A percentile compares a stretch with the other conserved stretches of the same genome.
These are phyloP conservation scores for Scheffersomyces lignicola DNA, from an alignment of 1,139 yeast species.

Conservation along the genomic window DNA sequence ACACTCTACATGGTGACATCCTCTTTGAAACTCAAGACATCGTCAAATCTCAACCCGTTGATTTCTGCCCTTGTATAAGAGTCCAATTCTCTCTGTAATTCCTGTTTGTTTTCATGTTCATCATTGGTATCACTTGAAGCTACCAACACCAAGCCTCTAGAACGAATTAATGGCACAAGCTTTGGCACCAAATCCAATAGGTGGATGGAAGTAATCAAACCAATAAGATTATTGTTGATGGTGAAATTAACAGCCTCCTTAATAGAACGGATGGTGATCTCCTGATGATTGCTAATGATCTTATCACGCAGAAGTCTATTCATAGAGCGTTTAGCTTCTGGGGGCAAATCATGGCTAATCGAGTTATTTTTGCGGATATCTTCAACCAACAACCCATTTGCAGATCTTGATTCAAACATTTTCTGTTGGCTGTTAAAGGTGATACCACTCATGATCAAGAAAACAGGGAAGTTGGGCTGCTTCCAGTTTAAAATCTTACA, in stretches of 20 bases:
- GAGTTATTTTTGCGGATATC: slow-evolving; percentile 19
- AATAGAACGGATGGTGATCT: slow-evolving; percentile 44
- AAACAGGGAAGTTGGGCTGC: slow-evolving; percentile 96
- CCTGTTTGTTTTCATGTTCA: slow-evolving; percentile 30
- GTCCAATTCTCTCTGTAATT: slow-evolving; percentile 37
- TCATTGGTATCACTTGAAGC: slow-evolving; percentile 50
- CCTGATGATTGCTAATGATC: slow-evolving; percentile 27
- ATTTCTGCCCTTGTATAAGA: slow-evolving; percentile 55
- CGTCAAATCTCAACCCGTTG: slow-evolving; percentile 71
- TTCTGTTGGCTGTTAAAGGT: slow-evolving; percentile 31
- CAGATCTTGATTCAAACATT: slow-evolving; percentile 40
- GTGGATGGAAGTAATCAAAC: slow-evolving; percentile 74
- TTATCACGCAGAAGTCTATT: slow-evolving; percentile 8
- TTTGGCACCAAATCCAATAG: slow-evolving; percentile 74
- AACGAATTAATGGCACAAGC: slow-evolving; percentile 70
- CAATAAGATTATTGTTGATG: slow-evolving; percentile 76
- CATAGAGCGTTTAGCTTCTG: slow-evolving; percentile 15
- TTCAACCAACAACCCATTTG: slow-evolving; percentile 42
- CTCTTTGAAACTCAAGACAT: slow-evolving; percentile 68
- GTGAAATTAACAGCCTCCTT: slow-evolving; percentile 66
- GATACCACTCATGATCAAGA: slow-evolving; percentile 75
- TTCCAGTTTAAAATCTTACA: slow-evolving; percentile 96
- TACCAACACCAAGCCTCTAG: slow-evolving; percentile 79
- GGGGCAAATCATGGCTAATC: slow-evolving; percentile 22
- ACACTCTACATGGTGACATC: slow-evolving; percentile 46